Conservation (phyloP, 441 rosid species). For the Pelargonium australe region DNA sequence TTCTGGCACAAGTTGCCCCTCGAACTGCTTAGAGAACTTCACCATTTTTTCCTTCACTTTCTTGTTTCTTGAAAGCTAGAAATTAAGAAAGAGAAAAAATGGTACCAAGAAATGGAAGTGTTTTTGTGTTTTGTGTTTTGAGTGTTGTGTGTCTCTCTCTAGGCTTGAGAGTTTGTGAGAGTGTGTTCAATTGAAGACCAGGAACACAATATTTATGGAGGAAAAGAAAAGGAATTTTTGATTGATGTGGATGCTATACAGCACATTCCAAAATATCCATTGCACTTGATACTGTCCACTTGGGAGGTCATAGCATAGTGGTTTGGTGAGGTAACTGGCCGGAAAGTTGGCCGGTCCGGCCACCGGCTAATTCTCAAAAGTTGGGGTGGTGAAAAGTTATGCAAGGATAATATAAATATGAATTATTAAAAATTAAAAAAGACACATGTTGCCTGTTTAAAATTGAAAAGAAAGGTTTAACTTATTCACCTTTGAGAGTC, state of each 20-base stretch:
- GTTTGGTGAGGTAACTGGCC: slow-evolving; percentile 31
- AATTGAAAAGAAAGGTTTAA: too few relatives aligned
- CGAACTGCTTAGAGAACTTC: slow-evolving; percentile 80
- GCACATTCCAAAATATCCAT: slow-evolving; percentile 90
- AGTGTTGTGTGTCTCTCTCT: background rate
- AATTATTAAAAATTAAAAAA: too few relatives aligned
- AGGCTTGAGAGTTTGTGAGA: slow-evolving; percentile 23
- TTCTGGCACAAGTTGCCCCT: slow-evolving; percentile 91
- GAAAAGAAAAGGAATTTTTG: slow-evolving; percentile 27
- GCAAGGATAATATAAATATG: too few relatives aligned
- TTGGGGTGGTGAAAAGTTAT: too few relatives aligned
- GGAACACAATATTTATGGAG: slow-evolving; percentile 44
- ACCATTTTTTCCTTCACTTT: slow-evolving; percentile 41
- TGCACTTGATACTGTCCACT: slow-evolving; percentile 46
- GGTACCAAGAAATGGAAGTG: slow-evolving; percentile 6
- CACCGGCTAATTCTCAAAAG: too few relatives aligned
- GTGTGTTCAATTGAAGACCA: slow-evolving; percentile 33
- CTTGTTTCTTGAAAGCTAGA: background rate
- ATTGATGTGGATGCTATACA: slow-evolving; percentile 40
- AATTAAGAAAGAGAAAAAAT: background rate
- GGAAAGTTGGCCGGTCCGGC: slow-evolving; percentile 23
- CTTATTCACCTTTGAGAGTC: too few relatives aligned
- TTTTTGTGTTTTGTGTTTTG: too few relatives aligned
- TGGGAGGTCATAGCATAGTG: slow-evolving; percentile 27
- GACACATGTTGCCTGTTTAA: too few relatives aligned